Conservation (phyloP, 345 rosid genomes). For the Luvunga scandens region DNA sequence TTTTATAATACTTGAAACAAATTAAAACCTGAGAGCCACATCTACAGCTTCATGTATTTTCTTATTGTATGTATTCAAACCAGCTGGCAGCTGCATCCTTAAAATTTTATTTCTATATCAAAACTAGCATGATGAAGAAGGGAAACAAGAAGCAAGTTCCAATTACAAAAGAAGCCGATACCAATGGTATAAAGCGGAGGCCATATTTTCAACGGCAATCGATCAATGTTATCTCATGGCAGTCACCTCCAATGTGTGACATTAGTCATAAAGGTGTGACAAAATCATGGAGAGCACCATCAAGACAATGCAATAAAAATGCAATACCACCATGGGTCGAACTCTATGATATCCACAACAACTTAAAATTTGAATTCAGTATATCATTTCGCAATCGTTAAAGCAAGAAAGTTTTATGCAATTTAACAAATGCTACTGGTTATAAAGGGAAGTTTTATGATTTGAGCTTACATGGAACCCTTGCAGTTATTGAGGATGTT, state of each 20-base stretch:
- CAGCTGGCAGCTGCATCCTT: no score
- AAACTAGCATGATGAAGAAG: no score
- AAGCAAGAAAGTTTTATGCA: not conserved
- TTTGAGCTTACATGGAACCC: not conserved
- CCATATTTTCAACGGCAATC: not conserved
- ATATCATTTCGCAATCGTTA: not conserved
- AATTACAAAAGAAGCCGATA: no score
- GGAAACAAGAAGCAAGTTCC: no score
- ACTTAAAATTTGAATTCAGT: not conserved
- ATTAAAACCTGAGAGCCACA: no score
- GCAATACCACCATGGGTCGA: not conserved
- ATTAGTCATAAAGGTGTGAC: not conserved
- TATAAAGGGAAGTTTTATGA: not conserved
- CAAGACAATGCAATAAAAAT: not conserved
- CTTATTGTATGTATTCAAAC: no score
- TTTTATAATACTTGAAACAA: no score
- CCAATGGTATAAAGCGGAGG: not conserved
- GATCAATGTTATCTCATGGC: not conserved
- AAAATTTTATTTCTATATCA: no score
- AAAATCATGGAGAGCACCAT: not conserved
- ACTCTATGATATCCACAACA: not conserved
- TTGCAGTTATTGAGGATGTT: not conserved
- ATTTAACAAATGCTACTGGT: not conserved
- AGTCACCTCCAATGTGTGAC: not conserved
- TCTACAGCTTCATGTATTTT: no score